Base-by-base conservation (phyloP, 768 basidiomycete species). In the Phanerochaete carnosa region DNA sequence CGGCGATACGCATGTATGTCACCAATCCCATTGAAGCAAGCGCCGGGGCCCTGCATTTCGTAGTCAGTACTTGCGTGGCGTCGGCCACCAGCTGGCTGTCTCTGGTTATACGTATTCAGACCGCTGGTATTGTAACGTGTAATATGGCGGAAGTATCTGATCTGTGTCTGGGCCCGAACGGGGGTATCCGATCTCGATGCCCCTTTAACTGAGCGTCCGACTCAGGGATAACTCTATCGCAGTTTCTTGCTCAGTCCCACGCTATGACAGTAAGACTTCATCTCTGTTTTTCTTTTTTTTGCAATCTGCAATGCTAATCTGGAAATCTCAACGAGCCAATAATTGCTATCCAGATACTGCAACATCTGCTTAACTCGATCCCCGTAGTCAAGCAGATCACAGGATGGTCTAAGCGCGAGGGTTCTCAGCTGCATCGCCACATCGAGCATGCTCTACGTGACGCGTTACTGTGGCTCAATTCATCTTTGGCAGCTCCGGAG, bases 401-500 rank as follows among this genome's bases (percentile, higher is more conserved):
- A 19, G 11, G 39, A 19, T 43, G 39, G 39, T 43, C 39, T 19
- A 43, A 7, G 39, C 39, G 19, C 39, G 39, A 43, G 39, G 46
- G 30, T 45, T 19, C 9, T 26, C 32, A 53, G 29, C 52, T 35
- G 56, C 56, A 57, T 46, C 56, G 45, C 32, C 28, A 53, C 52
- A 30, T 30, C n/a, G 7, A 33, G 22, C 52, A 13, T 22, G 19
- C 8, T 19, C 11, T 43, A 12, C 19, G 39, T 43, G 39, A 8
- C 6, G 19, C 19, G 16, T 19, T 43, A 9, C 19, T 43, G 19
- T 43, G 5, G 39, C 39, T 43, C 39, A 43, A 43, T 19, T 43
- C 39, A 19, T 43, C 39, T 43, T 19, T 43, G 39, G 39, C 39
- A 43, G 19, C 39, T n/a, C 30, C 65, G 15, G 66, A 70, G 29